phyloP scores from a whole-genome alignment of 1,284 basidiomycete genomes.

The Pyrrhoderma noxium region DNA sequence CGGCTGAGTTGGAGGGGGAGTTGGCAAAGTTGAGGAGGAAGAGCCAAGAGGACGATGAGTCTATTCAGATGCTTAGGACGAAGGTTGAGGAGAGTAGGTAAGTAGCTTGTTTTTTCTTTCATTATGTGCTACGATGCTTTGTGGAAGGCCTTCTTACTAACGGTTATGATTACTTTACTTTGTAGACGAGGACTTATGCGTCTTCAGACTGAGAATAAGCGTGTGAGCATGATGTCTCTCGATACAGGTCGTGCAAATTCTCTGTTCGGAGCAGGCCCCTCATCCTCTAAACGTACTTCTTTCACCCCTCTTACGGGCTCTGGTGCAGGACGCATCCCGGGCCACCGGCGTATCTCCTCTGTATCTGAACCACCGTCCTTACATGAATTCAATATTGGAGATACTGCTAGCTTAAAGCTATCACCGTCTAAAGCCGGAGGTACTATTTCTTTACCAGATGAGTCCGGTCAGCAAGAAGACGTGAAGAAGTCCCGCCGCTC shows the following conservation, averaged over 20 bases:
- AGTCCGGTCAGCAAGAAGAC: slow-evolving; percentile 22
- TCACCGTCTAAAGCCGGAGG: slow-evolving; percentile 28
- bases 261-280: slow-evolving; percentile 32
- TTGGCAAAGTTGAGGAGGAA: slow-evolving; percentile 52
- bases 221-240: slow-evolving; percentile 40
- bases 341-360: slow-evolving; percentile 63
- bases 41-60: slow-evolving; percentile 72
- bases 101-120: too few relatives aligned
- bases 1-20: slow-evolving; percentile 51
- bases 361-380: slow-evolving; percentile 33
- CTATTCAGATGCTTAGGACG: slow-evolving; percentile 68
- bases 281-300: slow-evolving; percentile 59
- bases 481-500: slow-evolving; percentile 35
- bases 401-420: slow-evolving; percentile 20
- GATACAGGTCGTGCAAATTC: slow-evolving; percentile 48
- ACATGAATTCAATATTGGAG: slow-evolving; percentile 15
- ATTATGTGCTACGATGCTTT: too few relatives aligned
- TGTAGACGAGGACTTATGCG: slow-evolving; percentile 79
- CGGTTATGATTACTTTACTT: slow-evolving; percentile 6
- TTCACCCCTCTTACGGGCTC: slow-evolving; percentile 63
- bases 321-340: slow-evolving; percentile 35
- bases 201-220: slow-evolving; percentile 76
- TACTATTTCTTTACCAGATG: slow-evolving; percentile 25
- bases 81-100: slow-evolving; percentile 91
- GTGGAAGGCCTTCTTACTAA: neutral